Base-by-base conservation (phyloP, 352 stramenopile species). In the Phytophthora foliorum region DNA sequence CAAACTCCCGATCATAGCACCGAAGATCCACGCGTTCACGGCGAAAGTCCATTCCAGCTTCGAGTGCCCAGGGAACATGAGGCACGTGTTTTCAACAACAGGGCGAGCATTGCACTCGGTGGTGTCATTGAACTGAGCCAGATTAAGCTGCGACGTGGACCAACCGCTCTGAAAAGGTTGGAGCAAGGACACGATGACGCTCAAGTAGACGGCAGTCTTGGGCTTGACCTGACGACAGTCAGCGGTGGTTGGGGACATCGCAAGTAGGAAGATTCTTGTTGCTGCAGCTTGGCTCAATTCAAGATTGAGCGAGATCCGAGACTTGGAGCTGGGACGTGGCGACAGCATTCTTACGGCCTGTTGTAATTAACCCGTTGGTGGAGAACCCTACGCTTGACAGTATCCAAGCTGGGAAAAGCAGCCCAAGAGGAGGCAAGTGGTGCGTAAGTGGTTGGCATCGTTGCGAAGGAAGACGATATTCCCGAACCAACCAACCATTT, bases 41-140 rank as follows among this genome's bases (percentile, higher is more conserved):
- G 50, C 64, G 19, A 72, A 72, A 27, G 63, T 67, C 63, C 57
- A 91, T 54, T 89, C 60, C 7, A 63, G 53, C 9, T 68, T 65
- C 0, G 84, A 75, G 60, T 90, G 84, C 2, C 78, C 78, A 17
- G 83, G 78, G 56, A 91, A 91, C 69, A 89, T 82, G 25, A 89
- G 57, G 57, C 82, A 91, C 29, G 72, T 79, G 51, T 70, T 74
- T 13, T 51, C 52, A 4, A 22, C 56, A 2, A 89, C 72, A 2
- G 78, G 82, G 6, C 64, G 74, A 6, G 74, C 65, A 32, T 78
- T 52, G 39, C 82, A 91, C 36, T 69, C 69, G 10, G 53, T 52
- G 17, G 69, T 74, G 55, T 83, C 67, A 56, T 81, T 74, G 50
- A 85, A 89, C 22, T 80, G 72, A 1, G 73, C 74, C 29, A 84